phyloP scores from a whole-genome alignment of 2,329 filamentous ascomycete genomes.

The Macrophomina tecta region DNA sequence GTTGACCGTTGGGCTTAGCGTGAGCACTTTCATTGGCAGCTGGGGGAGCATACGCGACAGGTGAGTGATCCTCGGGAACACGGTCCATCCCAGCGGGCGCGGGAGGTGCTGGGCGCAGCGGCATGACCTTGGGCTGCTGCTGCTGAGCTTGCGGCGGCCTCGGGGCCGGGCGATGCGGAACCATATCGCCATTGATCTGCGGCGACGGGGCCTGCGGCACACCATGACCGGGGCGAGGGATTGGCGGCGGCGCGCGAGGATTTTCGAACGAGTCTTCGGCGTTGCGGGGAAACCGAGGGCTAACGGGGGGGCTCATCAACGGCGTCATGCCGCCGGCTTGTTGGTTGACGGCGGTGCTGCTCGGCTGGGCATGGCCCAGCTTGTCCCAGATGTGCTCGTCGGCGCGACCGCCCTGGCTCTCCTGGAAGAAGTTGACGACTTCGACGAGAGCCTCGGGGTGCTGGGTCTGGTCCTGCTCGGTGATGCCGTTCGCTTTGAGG shows the following conservation, averaged over 20 bases:
- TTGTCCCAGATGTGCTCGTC: constrained; percentile 95
- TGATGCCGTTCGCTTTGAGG: constrained; percentile 93
- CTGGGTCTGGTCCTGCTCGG: constrained; percentile 92
- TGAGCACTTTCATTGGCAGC: constrained; percentile 27
- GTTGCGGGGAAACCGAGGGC: constrained; percentile 86
- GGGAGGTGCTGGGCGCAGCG: constrained; percentile 63
- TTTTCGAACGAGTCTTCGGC: constrained; percentile 93
- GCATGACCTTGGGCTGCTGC: constrained; percentile 53
- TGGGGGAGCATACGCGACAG: constrained; percentile 51
- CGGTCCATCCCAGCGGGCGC: constrained; percentile 52
- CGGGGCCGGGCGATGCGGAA: constrained; percentile 85
- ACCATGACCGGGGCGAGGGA: constrained; percentile 62
- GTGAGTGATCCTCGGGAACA: constrained; percentile 44
- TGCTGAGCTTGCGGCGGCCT: constrained; percentile 70
- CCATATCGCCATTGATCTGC: constrained; percentile 56
- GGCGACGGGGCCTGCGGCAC: constrained; percentile 52
- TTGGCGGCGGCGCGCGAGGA: constrained; percentile 87
- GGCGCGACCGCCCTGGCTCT: constrained; percentile 79
- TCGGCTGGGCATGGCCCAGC: constrained; percentile 82
- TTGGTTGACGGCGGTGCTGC: constrained; percentile 36
- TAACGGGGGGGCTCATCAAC: constrained; percentile 78
- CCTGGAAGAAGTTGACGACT: constrained; percentile 96
- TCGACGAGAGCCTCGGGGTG: constrained; percentile 95
- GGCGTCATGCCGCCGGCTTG: constrained; percentile 44
- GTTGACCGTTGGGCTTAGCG: constrained; percentile 43